Evolutionary conservation across 495 filamentous ascomycete genomes (phyloP), one percentile per base, ranked within the genome.

Genomic region (Neurospora sp.): DNA sequence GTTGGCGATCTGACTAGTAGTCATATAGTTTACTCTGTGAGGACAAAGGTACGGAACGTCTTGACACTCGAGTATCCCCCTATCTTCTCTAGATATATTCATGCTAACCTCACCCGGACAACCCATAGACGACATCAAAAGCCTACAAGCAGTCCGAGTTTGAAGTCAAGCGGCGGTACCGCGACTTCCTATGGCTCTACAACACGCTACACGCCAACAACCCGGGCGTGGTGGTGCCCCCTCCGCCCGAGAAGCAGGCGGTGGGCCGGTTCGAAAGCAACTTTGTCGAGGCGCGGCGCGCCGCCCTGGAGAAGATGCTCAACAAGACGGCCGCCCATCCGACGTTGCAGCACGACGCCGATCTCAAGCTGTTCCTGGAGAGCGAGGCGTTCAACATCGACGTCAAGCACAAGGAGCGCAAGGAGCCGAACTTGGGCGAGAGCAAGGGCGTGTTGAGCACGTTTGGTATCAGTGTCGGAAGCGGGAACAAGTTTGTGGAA

Each of bases 131-230:
- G 31, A 91, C 94, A 7, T 98, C 96, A 4, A 98, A 97, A 83
- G 96, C 93, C 42, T 99, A 98, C 81, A 92, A 91, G 76, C 91
- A 92, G 74, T 87, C 91, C 39, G 94, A 97, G 78, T 99, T 99
- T 75, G 89, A 91, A 27, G 96, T 99, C 74, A 94, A 91, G 76
- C 89, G 96, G 73, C 89, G 96, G 74, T 99, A 98, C 83, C 90
- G 96, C 66, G 96, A 99, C 83, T 98, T 99, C 79, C 84, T 98
- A 44, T 99, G 96, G 96, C 90, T 99, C 27, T 99, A 98, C 78
- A 97, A 91, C 73, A 92, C 92, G 39, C 86, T 99, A 75, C 96
- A 98, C 80, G 91, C 88, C 77, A 98, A 95, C 81, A 98, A 94
- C 78, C 96, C 96, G 16, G 96, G 96, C 69, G 90, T 97, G 48